Evolutionary conservation across 495 filamentous ascomycete species (phyloP).

Genomic region (Delitschia confertaspora): DNA sequence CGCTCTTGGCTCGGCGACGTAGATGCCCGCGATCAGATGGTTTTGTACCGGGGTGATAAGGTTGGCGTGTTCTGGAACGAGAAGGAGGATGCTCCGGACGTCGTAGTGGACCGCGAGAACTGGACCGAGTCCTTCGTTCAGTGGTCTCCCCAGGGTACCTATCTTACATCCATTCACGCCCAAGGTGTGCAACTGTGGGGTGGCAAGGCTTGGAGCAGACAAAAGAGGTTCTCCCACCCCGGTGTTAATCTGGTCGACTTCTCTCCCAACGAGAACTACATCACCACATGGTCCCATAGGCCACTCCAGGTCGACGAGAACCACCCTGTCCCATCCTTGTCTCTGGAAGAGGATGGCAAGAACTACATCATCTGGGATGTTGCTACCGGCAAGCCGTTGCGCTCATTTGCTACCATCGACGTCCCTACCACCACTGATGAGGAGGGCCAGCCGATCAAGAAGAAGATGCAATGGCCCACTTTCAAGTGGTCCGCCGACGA

Average conservation of each 20-base stretch:
- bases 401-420: conserved; percentile 86
- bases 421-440: conserved; percentile 49
- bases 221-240: conserved; percentile 88
- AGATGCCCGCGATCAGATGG: conserved; percentile 84
- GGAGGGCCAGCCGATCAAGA: conserved; percentile 62
- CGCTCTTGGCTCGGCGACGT: conserved; percentile 84
- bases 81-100: conserved; percentile 82
- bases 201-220: conserved; percentile 75
- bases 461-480: conserved; percentile 94
- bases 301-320: conserved; percentile 88
- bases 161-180: conserved; percentile 83
- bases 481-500: conserved; percentile 99
- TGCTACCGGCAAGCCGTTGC: conserved; percentile 76
- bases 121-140: conserved; percentile 98
- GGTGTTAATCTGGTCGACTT: conserved; percentile 93
- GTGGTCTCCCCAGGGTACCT: conserved; percentile 94
- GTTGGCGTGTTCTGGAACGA: conserved; percentile 98
- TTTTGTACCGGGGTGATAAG: conserved; percentile 78
- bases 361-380: conserved; percentile 99
- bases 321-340: conserved; percentile 55
- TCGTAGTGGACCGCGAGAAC: conserved; percentile 76
- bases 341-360: conserved; percentile 91
- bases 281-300: conserved; percentile 92
- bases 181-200: conserved; percentile 97
- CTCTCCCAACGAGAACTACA: conserved; percentile 83